Conservation (phyloP, 768 basidiomycete genomes). For the Dentipellis fragilis region DNA sequence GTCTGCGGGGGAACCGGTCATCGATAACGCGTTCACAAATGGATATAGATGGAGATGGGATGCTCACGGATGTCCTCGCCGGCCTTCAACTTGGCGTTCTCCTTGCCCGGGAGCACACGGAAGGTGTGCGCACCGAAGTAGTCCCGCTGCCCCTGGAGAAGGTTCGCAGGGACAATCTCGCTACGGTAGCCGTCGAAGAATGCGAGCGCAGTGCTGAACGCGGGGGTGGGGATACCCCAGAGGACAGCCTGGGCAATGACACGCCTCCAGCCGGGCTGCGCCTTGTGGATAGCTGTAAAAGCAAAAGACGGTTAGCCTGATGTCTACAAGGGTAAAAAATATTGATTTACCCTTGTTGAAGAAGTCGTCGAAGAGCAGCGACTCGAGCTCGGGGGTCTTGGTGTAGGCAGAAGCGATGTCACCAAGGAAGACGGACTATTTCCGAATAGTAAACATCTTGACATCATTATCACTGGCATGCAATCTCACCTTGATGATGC, state of each 20-base stretch:
- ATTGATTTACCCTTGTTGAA: slow-evolving; percentile 75
- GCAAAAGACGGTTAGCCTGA: slow-evolving; percentile 5
- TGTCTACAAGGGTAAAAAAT: neutral
- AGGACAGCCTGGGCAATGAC: slow-evolving; percentile 92
- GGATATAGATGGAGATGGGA: neutral
- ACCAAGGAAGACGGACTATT: slow-evolving; percentile 68
- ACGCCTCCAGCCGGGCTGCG: slow-evolving; percentile 97
- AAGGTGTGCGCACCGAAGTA: slow-evolving; percentile 99
- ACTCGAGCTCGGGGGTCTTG: slow-evolving; percentile 79
- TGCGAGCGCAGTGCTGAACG: slow-evolving; percentile 95
- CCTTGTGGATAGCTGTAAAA: slow-evolving; percentile 69
- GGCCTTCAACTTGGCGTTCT: slow-evolving; percentile 70
- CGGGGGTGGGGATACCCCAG: slow-evolving; percentile 96
- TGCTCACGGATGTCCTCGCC: slow-evolving; percentile 83
- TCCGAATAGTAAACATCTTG: slow-evolving; percentile 20
- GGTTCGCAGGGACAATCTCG: slow-evolving; percentile 87
- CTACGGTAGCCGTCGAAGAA: slow-evolving; percentile 99
- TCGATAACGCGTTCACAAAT: neutral
- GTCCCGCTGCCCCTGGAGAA: slow-evolving; percentile 95
- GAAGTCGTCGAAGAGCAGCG: slow-evolving; percentile 92
- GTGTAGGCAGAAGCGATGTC: slow-evolving; percentile 88
- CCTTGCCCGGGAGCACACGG: slow-evolving; percentile 86
- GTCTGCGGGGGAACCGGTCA: slow-evolving; percentile 37
- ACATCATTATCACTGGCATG: neutral
- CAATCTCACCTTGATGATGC: slow-evolving; percentile 85